phyloP scores from a whole-genome alignment of 306 rosid species.

The Malus sylvestris region DNA sequence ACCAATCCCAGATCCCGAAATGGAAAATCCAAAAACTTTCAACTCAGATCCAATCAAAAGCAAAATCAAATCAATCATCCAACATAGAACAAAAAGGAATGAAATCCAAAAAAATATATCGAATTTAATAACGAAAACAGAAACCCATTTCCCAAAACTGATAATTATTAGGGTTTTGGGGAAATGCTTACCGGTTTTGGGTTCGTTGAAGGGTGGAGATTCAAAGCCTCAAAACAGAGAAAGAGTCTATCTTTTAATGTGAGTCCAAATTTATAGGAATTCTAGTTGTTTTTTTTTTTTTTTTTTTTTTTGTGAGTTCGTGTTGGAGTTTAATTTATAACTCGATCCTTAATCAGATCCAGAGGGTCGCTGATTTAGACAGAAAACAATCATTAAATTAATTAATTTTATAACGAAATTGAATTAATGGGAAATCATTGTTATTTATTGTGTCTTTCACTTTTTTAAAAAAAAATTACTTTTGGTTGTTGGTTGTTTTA shows the following conservation, averaged over 20 bases:
- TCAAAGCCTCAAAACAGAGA: constrained; percentile 22
- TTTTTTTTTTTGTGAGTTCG: constrained; percentile 6
- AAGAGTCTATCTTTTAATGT: constrained; percentile 15
- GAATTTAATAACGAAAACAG: constrained; percentile 11
- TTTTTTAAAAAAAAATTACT: not conserved
- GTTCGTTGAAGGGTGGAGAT: constrained; percentile 37
- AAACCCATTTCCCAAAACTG: not conserved
- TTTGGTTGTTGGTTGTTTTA: not conserved
- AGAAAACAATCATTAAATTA: constrained; percentile 3
- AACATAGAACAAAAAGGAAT: not conserved
- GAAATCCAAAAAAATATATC: constrained; percentile 3
- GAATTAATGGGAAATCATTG: constrained; percentile 7
- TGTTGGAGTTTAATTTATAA: constrained; percentile 9
- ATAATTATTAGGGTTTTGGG: constrained; percentile 54
- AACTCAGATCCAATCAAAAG: constrained; percentile 23
- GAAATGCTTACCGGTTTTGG: constrained; percentile 23
- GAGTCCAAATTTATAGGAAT: constrained; percentile 49
- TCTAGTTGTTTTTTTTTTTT: constrained; percentile 1
- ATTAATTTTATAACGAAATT: not conserved
- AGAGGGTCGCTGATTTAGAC: constrained; percentile 10
- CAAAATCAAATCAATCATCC: constrained; percentile 9
- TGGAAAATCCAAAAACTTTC: not conserved
- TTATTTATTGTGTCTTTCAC: constrained; percentile 3
- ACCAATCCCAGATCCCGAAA: constrained; percentile 32
- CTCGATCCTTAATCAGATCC: constrained; percentile 24